phyloP scores from a whole-genome alignment of 2,329 filamentous ascomycete species.

The Aureobasidium pullulans region DNA sequence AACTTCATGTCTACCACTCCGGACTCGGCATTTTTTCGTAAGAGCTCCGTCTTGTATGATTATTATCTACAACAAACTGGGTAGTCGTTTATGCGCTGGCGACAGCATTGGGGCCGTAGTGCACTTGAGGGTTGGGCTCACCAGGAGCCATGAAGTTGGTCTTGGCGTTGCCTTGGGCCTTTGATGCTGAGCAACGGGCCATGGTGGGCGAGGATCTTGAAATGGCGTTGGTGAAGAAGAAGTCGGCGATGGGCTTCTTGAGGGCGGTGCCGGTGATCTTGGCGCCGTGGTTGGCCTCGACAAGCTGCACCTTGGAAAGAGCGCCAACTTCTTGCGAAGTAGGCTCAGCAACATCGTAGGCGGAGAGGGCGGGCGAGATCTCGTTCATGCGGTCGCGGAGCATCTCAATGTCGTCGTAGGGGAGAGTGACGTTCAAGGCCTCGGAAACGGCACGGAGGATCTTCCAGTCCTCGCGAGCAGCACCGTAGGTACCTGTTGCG shows the following conservation, averaged over 20 bases:
- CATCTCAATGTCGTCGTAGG: conserved; percentile 86
- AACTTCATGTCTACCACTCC: neutral
- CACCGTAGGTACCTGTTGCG: conserved; percentile 81
- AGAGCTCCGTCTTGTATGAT: neutral
- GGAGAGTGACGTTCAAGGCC: conserved; percentile 77
- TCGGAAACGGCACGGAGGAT: conserved; percentile 90
- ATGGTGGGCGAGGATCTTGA: conserved; percentile 97
- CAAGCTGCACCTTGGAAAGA: conserved; percentile 87
- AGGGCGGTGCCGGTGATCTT: conserved; percentile 66
- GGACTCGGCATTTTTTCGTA: conserved; percentile 7
- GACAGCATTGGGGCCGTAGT: conserved; percentile 10
- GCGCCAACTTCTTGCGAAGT: conserved; percentile 54
- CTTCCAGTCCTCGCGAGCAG: conserved; percentile 95
- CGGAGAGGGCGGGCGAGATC: conserved; percentile 81
- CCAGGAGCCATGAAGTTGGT: conserved; percentile 47
- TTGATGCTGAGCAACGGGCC: conserved; percentile 92
- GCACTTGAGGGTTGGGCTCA: conserved; percentile 27
- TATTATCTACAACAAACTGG: neutral
- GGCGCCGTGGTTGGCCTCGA: conserved; percentile 89
- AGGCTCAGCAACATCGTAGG: conserved; percentile 86
- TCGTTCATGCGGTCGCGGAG: conserved; percentile 91
- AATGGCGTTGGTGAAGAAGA: conserved; percentile 97
- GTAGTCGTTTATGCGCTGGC: conserved; percentile 5
- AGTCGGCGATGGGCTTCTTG: conserved; percentile 85
- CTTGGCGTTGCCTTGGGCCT: conserved; percentile 52